These are phyloP conservation scores for Thelonectria olida DNA, from an alignment of 2,329 filamentous ascomycete genomes.

Conservation along the genomic window DNA sequence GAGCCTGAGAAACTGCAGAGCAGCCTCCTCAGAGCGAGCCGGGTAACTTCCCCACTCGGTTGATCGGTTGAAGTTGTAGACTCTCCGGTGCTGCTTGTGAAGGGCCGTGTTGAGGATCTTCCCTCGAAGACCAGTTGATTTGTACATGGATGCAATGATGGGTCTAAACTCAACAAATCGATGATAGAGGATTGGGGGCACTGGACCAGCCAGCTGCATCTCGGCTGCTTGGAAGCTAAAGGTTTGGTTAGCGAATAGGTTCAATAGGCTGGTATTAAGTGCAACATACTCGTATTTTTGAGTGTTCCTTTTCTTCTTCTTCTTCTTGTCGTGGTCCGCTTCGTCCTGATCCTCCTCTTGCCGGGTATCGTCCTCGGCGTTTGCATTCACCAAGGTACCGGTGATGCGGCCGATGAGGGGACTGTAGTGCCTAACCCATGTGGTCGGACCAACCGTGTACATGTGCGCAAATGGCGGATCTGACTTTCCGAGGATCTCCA, in stretches of 20 bases:
- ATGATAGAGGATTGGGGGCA: conserved; percentile 84
- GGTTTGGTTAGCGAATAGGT: conserved; percentile 16
- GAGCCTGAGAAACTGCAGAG: conserved; percentile 84
- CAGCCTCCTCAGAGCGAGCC: conserved; percentile 73
- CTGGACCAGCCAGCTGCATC: conserved; percentile 85
- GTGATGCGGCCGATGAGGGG: conserved; percentile 86
- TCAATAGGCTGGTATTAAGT: not conserved
- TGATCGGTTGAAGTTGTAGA: conserved; percentile 86
- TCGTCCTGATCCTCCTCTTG: conserved; percentile 34
- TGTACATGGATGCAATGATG: conserved; percentile 90
- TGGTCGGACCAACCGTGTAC: conserved; percentile 81
- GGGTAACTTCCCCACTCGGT: conserved; percentile 78
- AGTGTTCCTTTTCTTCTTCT: conserved; percentile 63
- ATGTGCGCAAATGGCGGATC: conserved; percentile 73
- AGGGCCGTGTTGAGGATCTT: conserved; percentile 84
- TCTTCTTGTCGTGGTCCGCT: conserved; percentile 39
- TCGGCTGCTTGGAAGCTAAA: conserved; percentile 90
- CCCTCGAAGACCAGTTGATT: conserved; percentile 78
- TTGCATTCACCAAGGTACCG: conserved; percentile 73
- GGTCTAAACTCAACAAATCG: conserved; percentile 93
- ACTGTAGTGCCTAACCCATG: conserved; percentile 86
- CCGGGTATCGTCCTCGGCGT: conserved; percentile 59
- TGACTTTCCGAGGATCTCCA: conserved; percentile 81
- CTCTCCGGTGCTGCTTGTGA: conserved; percentile 86
- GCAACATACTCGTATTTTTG: conserved; percentile 78